phyloP scores from a whole-genome alignment of 352 stramenopile genomes.

The Phytophthora tubulina region DNA sequence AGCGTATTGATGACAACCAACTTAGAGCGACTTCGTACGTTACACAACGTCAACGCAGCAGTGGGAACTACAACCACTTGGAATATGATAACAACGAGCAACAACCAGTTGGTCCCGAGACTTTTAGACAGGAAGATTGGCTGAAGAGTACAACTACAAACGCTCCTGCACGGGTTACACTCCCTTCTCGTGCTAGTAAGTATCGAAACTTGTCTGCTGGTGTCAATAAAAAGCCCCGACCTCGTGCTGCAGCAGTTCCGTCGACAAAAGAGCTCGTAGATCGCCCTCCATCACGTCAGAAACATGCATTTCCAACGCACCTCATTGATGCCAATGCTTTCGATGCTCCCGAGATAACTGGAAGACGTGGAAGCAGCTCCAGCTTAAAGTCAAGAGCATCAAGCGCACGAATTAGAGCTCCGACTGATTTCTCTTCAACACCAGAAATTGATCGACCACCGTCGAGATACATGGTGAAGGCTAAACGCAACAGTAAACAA shows the following conservation, averaged over 20 bases:
- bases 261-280: constrained; percentile 28
- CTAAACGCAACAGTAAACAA: constrained; percentile 44
- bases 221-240: constrained; percentile 33
- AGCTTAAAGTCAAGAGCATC: constrained; percentile 18
- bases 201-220: constrained; percentile 43
- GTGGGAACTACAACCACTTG: constrained; percentile 25
- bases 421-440: not conserved
- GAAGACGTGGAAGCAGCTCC: constrained; percentile 15
- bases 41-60: not conserved
- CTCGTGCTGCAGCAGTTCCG: constrained; percentile 12
- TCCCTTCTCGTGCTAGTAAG: constrained; percentile 42
- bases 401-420: constrained; percentile 16
- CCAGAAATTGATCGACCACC: constrained; percentile 56
- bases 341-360: constrained; percentile 30
- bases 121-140: constrained; percentile 18
- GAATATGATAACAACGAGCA: constrained; percentile 20
- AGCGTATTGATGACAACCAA: constrained; percentile 24
- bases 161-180: not conserved
- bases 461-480: constrained; percentile 83
- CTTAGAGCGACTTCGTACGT: not conserved
- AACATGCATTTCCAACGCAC: constrained; percentile 82
- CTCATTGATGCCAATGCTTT: constrained; percentile 68
- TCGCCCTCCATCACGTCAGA: constrained; percentile 75
- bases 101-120: too few relatives aligned
- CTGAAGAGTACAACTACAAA: not conserved